Evolutionary conservation across 2,329 filamentous ascomycete species (phyloP).

Genomic region (Fusarium annulatum): DNA sequence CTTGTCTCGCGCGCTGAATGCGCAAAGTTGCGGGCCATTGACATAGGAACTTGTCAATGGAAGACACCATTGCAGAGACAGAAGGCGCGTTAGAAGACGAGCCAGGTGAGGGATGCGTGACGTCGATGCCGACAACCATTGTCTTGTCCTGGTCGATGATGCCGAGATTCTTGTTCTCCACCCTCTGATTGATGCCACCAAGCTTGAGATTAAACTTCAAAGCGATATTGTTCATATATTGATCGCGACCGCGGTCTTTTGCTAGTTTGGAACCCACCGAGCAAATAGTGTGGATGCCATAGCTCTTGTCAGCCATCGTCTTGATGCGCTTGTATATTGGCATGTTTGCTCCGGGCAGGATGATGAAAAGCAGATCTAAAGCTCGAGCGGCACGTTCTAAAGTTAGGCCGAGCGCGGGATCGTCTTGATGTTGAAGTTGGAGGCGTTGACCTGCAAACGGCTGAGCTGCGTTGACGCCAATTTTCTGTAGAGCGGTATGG

Average conservation of each 20-base stretch:
- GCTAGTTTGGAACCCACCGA: background rate
- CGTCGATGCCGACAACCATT: background rate
- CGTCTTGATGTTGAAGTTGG: background rate
- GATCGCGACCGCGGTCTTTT: background rate
- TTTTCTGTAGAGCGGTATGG: background rate
- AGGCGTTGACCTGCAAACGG: background rate
- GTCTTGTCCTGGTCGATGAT: background rate
- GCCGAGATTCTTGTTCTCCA: background rate
- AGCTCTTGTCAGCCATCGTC: background rate
- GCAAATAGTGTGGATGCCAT: background rate
- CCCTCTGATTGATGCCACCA: background rate
- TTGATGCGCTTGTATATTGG: background rate
- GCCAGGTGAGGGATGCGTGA: background rate
- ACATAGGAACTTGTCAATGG: background rate
- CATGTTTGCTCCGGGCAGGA: background rate
- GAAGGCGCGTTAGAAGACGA: background rate
- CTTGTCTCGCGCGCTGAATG: background rate
- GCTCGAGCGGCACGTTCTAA: background rate
- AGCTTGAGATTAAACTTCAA: background rate
- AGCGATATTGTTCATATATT: background rate
- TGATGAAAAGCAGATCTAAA: background rate
- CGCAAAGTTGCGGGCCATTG: background rate
- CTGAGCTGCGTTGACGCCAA: background rate
- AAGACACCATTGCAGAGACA: background rate
- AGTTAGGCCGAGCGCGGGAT: background rate